A percentile compares a stretch with the other conserved stretches of the same genome.
phyloP scores from a whole-genome alignment of 2,329 filamentous ascomycete species.

The Proliferodiscus dingleyae region DNA sequence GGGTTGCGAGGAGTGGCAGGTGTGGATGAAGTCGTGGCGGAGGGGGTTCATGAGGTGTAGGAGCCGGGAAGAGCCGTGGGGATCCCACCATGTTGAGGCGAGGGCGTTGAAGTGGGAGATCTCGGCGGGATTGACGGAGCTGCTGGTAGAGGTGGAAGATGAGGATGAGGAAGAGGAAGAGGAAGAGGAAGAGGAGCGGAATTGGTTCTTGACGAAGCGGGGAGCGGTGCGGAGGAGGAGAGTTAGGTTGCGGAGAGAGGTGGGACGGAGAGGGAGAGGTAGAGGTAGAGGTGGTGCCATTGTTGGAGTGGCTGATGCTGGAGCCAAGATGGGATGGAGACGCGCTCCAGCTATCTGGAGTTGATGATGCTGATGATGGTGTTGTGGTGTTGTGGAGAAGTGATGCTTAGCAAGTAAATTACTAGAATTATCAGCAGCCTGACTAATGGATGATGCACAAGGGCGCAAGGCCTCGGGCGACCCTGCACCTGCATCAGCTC shows the following conservation, averaged over 20 bases:
- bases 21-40: conserved; percentile 83
- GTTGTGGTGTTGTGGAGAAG: not conserved
- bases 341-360: too few species aligned
- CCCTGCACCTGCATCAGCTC: too few species aligned
- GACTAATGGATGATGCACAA: too few species aligned
- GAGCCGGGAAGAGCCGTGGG: conserved; percentile 83
- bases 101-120: conserved; percentile 92
- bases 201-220: conserved; percentile 28
- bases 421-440: too few species aligned
- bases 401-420: not conserved
- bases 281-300: too few species aligned
- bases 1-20: conserved; percentile 58
- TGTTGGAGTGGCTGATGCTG: too few species aligned
- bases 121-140: conserved; percentile 82
- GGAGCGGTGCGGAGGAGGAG: conserved; percentile 29
- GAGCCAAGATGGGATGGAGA: too few species aligned
- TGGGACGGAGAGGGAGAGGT: conserved; percentile 21
- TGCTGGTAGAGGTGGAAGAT: conserved; percentile 29
- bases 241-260: conserved; percentile 28
- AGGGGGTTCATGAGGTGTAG: conserved; percentile 98
- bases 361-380: too few species aligned
- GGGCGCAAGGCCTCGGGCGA: too few species aligned
- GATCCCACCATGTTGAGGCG: conserved; percentile 95
- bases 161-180: too few species aligned
- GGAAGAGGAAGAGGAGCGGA: too few species aligned